Evolutionary conservation across 306 rosid species (phyloP), one percentile per base, ranked within the genome.

Genomic region (Morella rubra): DNA sequence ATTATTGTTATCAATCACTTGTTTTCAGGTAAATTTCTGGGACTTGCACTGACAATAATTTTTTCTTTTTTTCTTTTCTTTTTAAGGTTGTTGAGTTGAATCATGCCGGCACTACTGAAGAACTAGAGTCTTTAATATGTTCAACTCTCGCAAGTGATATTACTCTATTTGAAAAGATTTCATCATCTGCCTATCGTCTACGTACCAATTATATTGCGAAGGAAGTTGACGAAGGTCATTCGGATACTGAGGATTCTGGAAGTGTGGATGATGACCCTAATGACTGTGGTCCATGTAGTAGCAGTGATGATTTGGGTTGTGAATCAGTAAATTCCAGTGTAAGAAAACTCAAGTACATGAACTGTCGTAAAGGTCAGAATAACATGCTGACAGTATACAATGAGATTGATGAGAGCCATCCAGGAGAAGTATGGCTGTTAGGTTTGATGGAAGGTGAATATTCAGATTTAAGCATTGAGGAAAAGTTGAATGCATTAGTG

Each of bases 401-500:
- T 76, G 99, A 92, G 87, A 95, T 95, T 20, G 99, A 95, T 75
- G 99, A 92, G 83, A 95, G 99, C 77, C 86, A 86, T 86, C 84
- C 93, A 12, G 99, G 97, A 42, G 99, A 92, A 88, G 88, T 82
- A 44, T 95, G 99, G 97, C 74, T 95, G 76, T 82, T 92, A 82
- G 99, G 97, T 81, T 71, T 95, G 80, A 87, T 89, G 97, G 99
- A 95, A 78, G 80, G 96, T 72, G 99, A 95, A 84, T 92, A 95
- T 84, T 92, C 97, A 45, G 89, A 87, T 85, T 82, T 95, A 81
- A 92, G 92, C 81, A 81, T 92, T 68, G 97, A 92, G 73, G 99
- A 95, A 81, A 95, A 89, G 83, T 84, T 95, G 91, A 89, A 88
- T 74, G 93, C 93, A 10, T 40, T 89, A 76, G 96, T 84, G 55